Conservation (phyloP, 2,329 filamentous ascomycete genomes). For the Exophiala lecanii-corni region DNA sequence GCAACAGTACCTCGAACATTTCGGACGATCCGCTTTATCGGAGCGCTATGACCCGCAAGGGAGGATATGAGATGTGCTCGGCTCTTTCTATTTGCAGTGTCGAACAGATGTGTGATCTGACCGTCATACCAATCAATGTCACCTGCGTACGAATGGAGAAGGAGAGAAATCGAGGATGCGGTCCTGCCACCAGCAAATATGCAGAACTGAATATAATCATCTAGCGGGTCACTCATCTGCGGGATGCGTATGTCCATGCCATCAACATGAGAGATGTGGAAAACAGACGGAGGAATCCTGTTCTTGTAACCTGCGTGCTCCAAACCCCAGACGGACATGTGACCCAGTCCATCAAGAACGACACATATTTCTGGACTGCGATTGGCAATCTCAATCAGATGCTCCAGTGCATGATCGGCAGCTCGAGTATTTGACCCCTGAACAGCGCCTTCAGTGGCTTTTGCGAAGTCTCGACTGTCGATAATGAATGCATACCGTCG, state of each 20-base stretch:
- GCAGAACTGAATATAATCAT: conserved; percentile 64
- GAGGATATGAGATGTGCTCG: conserved; percentile 60
- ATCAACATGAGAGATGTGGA: conserved; percentile 78
- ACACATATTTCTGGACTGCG: conserved; percentile 82
- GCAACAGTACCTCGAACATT: conserved; percentile 76
- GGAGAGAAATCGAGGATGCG: conserved; percentile 63
- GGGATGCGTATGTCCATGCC: conserved; percentile 44
- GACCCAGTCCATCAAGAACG: conserved; percentile 74
- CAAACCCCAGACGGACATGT: conserved; percentile 87
- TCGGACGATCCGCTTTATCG: conserved; percentile 80
- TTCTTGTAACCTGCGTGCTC: conserved; percentile 75
- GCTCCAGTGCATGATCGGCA: conserved; percentile 70
- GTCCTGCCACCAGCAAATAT: conserved; percentile 63
- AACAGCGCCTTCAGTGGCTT: conserved; percentile 71
- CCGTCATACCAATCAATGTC: conserved; percentile 76
- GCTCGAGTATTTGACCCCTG: conserved; percentile 56
- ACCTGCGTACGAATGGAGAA: conserved; percentile 82
- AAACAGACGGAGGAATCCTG: conserved; percentile 64
- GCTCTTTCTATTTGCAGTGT: conserved; percentile 54
- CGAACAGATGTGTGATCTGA: conserved; percentile 73
- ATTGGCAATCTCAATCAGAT: conserved; percentile 80
- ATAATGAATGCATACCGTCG: conserved; percentile 73
- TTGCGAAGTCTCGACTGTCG: conserved; percentile 72
- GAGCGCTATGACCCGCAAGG: conserved; percentile 79
- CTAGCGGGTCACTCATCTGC: conserved; percentile 27